Base-by-base conservation (phyloP, 805 yeast genomes). In the Kockiozyma suomiensis region DNA sequence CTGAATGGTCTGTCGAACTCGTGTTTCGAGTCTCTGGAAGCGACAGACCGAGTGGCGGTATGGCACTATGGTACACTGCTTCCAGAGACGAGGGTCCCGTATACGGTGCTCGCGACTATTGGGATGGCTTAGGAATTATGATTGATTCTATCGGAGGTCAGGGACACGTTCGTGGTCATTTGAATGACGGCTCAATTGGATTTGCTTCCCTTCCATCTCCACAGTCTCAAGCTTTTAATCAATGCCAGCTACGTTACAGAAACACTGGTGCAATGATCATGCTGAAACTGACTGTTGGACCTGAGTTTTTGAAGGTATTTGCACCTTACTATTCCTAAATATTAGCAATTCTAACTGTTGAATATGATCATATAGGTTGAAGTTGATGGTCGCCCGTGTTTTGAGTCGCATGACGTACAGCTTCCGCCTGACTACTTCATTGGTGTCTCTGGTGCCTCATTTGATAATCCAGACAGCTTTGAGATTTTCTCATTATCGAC, bases 71-170 rank as follows among this genome's bases (percentile, higher is more conserved):
- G 76, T 73, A 70, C 58, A 68, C 76, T 17, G 62, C 65, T 5
- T 56, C 66, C 25, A 67, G 68, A 5, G 63, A 61, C 43, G 60
- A 62, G 17, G 79, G 79, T 3, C 71, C 75, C 1, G 70, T 74
- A 6, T 74, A 72, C 60, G 79, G 79, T 23, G 68, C 73, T 8
- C 56, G 67, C 26, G 78, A 75, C 41, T 42, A 52, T 12, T 76
- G 77, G 77, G 78, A 76, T 58, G 79, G 79, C 1, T 64, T 76
- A 43, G 79, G 75, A 4, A 54, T 76, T n/a, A 67, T 74, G 59
- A 62, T 76, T 32, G 79, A 76, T 64, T 67, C 72, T n/a, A 61
- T 65, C n/a, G 67, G 66, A 7, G 69, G 68, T 6, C 49, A 50
- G 33, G 74, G 73, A 17, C 65, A 74, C 23, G 61, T 63, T n/a